Evolutionary conservation across 305 asterid genomes (phyloP).

Genomic region (Euphrasia arctica): DNA sequence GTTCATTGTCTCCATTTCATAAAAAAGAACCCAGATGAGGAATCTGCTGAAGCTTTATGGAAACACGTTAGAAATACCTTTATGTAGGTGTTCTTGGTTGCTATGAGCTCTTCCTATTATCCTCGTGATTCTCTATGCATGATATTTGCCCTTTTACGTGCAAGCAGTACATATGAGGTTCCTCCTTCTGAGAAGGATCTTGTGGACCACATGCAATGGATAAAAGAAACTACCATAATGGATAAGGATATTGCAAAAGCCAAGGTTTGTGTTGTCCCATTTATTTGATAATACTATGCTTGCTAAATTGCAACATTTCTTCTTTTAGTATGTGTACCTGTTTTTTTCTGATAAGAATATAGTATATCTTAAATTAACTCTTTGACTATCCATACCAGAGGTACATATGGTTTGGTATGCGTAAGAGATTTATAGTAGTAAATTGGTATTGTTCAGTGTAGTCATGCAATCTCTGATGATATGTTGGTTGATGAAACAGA

Average conservation of each 20-base stretch:
- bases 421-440: slow-evolving; percentile 5
- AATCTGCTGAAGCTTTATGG: slow-evolving; percentile 43
- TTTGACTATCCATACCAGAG: slow-evolving; percentile 1
- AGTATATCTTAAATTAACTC: too few relatives aligned
- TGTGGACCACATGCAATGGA: slow-evolving; percentile 43
- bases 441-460: slow-evolving; percentile 11
- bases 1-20: slow-evolving; percentile 52
- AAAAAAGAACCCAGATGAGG: slow-evolving; percentile 38
- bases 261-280: slow-evolving; percentile 41
- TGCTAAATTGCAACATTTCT: slow-evolving; percentile 10
- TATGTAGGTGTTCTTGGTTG: slow-evolving; percentile 28
- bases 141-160: slow-evolving; percentile 25
- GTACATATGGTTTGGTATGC: slow-evolving; percentile 11
- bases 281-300: slow-evolving; percentile 16
- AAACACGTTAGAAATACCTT: slow-evolving; percentile 41
- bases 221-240: slow-evolving; percentile 45
- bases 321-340: not conserved
- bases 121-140: slow-evolving; percentile 6
- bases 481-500: slow-evolving; percentile 36
- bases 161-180: slow-evolving; percentile 49
- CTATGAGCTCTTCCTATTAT: slow-evolving; percentile 11
- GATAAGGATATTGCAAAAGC: slow-evolving; percentile 55
- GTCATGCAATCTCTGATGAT: slow-evolving; percentile 6
- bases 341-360: not conserved
- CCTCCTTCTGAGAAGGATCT: slow-evolving; percentile 58